phyloP scores from a whole-genome alignment of 139 green algal genomes.

The Volvox reticuliferus region DNA sequence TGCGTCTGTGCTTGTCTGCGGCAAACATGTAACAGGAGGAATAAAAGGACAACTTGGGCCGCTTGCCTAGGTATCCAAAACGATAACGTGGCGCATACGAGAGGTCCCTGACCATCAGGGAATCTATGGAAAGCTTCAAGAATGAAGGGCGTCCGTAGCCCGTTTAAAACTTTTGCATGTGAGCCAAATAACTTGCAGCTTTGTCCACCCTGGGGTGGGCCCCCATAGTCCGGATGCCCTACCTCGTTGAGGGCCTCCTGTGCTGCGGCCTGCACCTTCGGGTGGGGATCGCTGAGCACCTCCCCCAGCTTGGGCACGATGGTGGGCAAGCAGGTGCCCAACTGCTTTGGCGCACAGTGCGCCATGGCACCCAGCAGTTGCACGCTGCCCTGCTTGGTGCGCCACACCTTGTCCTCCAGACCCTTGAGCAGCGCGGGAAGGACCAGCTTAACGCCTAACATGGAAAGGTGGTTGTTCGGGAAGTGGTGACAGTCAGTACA shows the following conservation, averaged over 20 bases:
- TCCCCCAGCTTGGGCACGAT: conserved; percentile 91
- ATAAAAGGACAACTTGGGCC: no score
- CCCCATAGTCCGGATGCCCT: neutral
- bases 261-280: conserved; percentile 90
- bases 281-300: conserved; percentile 90
- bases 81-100: no score
- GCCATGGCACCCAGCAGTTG: conserved; percentile 98
- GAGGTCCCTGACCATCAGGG: neutral
- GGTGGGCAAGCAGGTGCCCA: conserved; percentile 91
- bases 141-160: neutral
- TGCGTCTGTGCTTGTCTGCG: no score
- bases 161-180: no score
- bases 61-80: no score
- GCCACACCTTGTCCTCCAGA: conserved; percentile 91
- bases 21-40: no score
- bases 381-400: conserved; percentile 96
- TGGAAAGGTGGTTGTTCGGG: neutral
- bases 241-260: conserved; percentile 87
- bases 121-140: neutral
- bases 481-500: neutral
- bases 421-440: conserved; percentile 92
- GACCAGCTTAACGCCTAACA: conserved; percentile 94
- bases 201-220: no score
- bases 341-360: conserved; percentile 95
- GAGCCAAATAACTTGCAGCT: no score